Base-by-base conservation (phyloP, 805 yeast genomes). In the Ogataea glucozyma region DNA sequence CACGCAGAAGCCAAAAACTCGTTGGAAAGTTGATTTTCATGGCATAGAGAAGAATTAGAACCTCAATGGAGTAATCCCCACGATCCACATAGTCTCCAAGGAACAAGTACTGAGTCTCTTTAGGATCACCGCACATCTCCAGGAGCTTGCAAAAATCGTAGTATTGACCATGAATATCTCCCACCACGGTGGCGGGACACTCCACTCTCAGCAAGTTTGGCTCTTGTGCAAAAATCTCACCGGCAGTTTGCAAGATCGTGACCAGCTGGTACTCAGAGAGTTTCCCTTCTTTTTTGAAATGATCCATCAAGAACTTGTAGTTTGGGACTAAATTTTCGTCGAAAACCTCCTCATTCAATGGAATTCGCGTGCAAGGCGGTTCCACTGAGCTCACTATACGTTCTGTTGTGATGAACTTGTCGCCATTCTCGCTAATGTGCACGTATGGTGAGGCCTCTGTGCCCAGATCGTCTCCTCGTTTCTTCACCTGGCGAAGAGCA, bases 91-190 rank as follows among this genome's bases (percentile, higher is more conserved):
- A 90, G 65, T 91, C 98, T 6, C 98, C 98, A 43, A 91, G 68
- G 58, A 91, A 91, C 43, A 91, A 67, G 62, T 88, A 91, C 18
- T 84, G 75, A 1, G 95, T 87, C 11, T 57, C 65, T 12, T 67
- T 71, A 10, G 97, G 96, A 56, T 85, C 83, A 3, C 98, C 98
- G 31, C 97, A 96, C 36, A 89, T 89, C 58, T 89, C 96, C 55
- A 91, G 85, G 47, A 91, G 68, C 64, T 89, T 89, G 77, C 90
- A 73, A 53, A 93, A 71, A 65, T 93, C 99, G 61, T 77, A 89
- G 65, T 78, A 91, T 63, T 93, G 98, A n/a, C 99, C 99, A 64
- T 91, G 98, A 12, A 91, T 79, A 64, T 91, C 98, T 40, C 99
- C 99, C 65, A 96, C 89, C 3, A 93, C 90, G 1, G 96, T 88